Evolutionary conservation across 75 land plant species (phyloP), one percentile per base, ranked within the genome.

Genomic region (Cunninghamia lanceolata): DNA sequence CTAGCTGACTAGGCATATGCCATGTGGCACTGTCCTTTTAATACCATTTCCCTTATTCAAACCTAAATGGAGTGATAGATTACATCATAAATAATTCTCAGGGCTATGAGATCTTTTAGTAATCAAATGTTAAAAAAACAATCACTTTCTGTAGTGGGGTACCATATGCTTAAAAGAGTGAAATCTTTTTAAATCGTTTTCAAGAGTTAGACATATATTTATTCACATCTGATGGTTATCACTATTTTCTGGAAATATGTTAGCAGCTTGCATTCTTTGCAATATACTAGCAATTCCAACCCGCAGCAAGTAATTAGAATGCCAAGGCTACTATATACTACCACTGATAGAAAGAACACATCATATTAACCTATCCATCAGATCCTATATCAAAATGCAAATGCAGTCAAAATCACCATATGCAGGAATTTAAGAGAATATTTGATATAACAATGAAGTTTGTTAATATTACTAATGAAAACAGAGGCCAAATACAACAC

Each of bases 291-390:
- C 25, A 14, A 36, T 78, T 21, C 25, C 45, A 78, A 78, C 46
- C 81, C 9, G 47, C 21, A 9, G 78, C 45, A 77, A 77, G 80
- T 77, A 77, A 77, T 17, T 77, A 77, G 32, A 68, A 68, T 68
- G 73, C n/a, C n/a, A 30, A 68, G 11, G 10, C 32, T 30, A 30
- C 9, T 28, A 78, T 39, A 40, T 40, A 42, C 8, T 39, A 42
- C 0, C 21, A 78, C 43, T 42, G 46, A 28, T 21, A 1, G 42
- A 40, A 78, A 42, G 7, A 78, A 78, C 21, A 78, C 43, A 39
- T 75, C 39, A 78, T 40, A 78, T 42, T 21, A 9, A 8, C 8
- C n/a, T 68, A 68, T 78, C 17, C 45, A 40, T 15, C 25, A 78
- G 28, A 40, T 42, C 19, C 42, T 25, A 78, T 78, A 39, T 78